phyloP scores from a whole-genome alignment of 352 stramenopile genomes.

The Phytophthora kernoviae region DNA sequence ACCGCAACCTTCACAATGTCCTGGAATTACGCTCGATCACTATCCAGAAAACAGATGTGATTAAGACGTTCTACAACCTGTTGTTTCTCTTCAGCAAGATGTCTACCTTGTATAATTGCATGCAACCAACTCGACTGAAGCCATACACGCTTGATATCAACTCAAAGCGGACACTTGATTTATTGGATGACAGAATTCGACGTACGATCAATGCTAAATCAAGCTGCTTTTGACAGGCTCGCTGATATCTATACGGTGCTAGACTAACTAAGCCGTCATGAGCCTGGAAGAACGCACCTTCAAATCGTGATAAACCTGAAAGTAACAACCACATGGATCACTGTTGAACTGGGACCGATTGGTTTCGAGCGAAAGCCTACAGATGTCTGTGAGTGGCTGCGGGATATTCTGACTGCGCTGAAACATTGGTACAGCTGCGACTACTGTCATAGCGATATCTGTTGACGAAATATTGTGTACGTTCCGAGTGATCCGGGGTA shows the following conservation, averaged over 20 bases:
- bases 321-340: neutral
- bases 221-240: neutral
- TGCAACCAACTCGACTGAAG: neutral
- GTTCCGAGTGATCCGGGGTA: slow-evolving; percentile 12
- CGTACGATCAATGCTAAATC: neutral
- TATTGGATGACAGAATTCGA: neutral
- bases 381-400: slow-evolving; percentile 18
- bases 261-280: neutral
- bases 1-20: neutral
- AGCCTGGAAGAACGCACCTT: neutral
- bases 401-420: slow-evolving; percentile 13
- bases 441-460: slow-evolving; percentile 23
- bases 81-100: slow-evolving; percentile 3
- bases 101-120: slow-evolving; percentile 1
- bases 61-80: slow-evolving; percentile 17
- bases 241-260: slow-evolving; percentile 10
- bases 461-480: slow-evolving; percentile 26
- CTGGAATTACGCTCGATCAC: slow-evolving; percentile 1
- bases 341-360: neutral
- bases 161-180: neutral
- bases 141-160: neutral
- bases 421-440: slow-evolving; percentile 18
- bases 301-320: neutral
- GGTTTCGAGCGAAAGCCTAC: neutral
- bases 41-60: neutral